phyloP scores from a whole-genome alignment of 306 rosid species.

The Trifolium repens region DNA sequence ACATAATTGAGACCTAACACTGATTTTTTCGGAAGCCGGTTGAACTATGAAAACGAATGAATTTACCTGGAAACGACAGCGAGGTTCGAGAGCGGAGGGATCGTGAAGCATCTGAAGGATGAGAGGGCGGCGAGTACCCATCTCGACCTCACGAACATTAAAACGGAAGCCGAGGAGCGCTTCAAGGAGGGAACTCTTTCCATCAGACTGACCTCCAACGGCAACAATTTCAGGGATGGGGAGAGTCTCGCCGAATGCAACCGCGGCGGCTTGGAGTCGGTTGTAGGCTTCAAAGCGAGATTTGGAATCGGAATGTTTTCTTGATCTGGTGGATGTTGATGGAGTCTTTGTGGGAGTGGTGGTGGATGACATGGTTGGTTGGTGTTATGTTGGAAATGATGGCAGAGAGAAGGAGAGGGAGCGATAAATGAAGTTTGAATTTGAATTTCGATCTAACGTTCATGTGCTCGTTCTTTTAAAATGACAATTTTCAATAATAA shows the following conservation, averaged over 20 bases:
- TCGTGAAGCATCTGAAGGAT: slow-evolving; percentile 95
- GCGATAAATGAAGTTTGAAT: slow-evolving; percentile 1
- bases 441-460: slow-evolving; percentile 6
- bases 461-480: neutral
- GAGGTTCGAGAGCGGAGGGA: slow-evolving; percentile 83
- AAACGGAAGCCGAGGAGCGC: slow-evolving; percentile 90
- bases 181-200: slow-evolving; percentile 89
- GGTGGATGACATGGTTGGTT: slow-evolving; percentile 21
- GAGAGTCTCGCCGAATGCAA: slow-evolving; percentile 89
- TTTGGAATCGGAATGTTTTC: slow-evolving; percentile 53
- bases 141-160: slow-evolving; percentile 96
- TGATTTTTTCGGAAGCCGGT: too few relatives aligned
- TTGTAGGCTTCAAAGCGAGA: slow-evolving; percentile 94
- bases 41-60: too few relatives aligned
- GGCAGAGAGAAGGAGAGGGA: neutral
- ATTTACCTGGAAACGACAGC: slow-evolving; percentile 84
- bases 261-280: slow-evolving; percentile 89
- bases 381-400: neutral
- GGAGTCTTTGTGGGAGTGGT: slow-evolving; percentile 54
- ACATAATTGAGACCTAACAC: neutral
- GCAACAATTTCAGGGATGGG: slow-evolving; percentile 96
- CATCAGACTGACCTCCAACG: slow-evolving; percentile 89
- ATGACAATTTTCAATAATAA: too few relatives aligned
- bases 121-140: slow-evolving; percentile 96
- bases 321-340: slow-evolving; percentile 44